These are phyloP conservation scores for Lathyrus oleraceus DNA, from an alignment of 306 rosid species.

Conservation along the genomic window DNA sequence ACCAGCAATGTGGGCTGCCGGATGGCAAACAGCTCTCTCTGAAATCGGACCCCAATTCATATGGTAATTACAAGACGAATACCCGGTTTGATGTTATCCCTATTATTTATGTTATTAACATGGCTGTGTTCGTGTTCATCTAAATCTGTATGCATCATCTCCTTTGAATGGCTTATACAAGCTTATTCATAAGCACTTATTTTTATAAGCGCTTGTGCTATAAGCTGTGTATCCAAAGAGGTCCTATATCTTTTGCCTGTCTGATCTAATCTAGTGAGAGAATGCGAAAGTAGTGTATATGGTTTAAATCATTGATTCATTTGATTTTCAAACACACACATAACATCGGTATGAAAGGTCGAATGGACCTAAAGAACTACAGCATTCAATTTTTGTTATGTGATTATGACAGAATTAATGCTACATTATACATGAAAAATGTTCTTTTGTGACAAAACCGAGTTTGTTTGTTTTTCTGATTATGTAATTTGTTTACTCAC, in stretches of 20 bases:
- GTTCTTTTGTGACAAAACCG: background rate
- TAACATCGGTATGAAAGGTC: background rate
- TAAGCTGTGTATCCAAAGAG: too few species aligned
- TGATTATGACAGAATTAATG: background rate
- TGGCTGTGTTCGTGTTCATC: conserved; percentile 7
- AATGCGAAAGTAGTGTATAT: background rate
- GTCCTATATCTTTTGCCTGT: background rate
- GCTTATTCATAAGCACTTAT: too few species aligned
- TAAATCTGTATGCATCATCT: background rate
- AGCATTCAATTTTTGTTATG: background rate
- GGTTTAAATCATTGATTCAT: background rate
- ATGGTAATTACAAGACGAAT: conserved; percentile 53
- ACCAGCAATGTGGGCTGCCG: conserved; percentile 85
- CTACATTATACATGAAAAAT: background rate
- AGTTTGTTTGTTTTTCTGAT: background rate
- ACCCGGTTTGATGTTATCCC: background rate
- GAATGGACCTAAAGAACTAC: background rate
- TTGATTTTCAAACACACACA: conserved; percentile 18
- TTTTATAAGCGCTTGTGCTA: too few species aligned
- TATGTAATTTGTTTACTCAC: conserved; percentile 21
- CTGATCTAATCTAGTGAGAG: background rate
- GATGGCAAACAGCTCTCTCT: conserved; percentile 67
- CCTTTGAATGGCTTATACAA: background rate
- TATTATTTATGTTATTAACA: background rate
- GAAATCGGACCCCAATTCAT: conserved; percentile 77